Evolutionary conservation across 352 stramenopile species (phyloP).

Genomic region (Pythium brachiatum): DNA sequence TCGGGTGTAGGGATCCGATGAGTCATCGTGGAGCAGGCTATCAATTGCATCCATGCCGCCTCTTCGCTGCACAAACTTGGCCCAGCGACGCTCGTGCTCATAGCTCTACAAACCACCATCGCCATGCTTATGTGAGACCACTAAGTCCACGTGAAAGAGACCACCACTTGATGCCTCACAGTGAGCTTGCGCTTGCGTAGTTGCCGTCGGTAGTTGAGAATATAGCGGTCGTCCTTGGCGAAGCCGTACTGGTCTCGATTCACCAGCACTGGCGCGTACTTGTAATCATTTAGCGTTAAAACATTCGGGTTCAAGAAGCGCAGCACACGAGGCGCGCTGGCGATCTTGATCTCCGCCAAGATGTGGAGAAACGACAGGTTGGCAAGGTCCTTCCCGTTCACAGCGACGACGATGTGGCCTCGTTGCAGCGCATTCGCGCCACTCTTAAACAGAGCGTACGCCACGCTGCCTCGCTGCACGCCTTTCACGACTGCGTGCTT

Average conservation of each 20-base stretch:
- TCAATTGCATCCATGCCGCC: constrained; percentile 39
- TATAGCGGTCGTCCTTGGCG: constrained; percentile 58
- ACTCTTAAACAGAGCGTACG: constrained; percentile 27
- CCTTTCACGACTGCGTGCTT: constrained; percentile 44
- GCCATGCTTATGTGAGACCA: not conserved
- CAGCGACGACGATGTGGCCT: constrained; percentile 45
- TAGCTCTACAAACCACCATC: constrained; percentile 29
- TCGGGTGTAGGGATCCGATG: not conserved
- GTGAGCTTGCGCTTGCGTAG: constrained; percentile 36
- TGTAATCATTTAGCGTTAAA: constrained; percentile 30
- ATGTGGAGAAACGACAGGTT: constrained; percentile 35
- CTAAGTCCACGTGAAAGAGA: not conserved
- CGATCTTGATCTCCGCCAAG: constrained; percentile 27
- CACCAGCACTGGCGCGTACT: constrained; percentile 33
- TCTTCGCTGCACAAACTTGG: constrained; percentile 37
- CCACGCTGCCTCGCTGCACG: constrained; percentile 32
- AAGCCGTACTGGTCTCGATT: constrained; percentile 64
- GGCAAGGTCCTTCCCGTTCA: constrained; percentile 45
- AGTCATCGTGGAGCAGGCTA: constrained; percentile 22
- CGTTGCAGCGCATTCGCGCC: constrained; percentile 20
- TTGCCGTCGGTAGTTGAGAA: constrained; percentile 42
- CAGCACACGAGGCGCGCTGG: constrained; percentile 32
- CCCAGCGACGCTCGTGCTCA: constrained; percentile 39
- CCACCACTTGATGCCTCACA: constrained; percentile 16
- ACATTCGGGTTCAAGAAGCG: constrained; percentile 47